A percentile compares a stretch with the other conserved stretches of the same genome.
Evolutionary conservation across 2,329 filamentous ascomycete species (phyloP).

Genomic region (Epichloe festucae): DNA sequence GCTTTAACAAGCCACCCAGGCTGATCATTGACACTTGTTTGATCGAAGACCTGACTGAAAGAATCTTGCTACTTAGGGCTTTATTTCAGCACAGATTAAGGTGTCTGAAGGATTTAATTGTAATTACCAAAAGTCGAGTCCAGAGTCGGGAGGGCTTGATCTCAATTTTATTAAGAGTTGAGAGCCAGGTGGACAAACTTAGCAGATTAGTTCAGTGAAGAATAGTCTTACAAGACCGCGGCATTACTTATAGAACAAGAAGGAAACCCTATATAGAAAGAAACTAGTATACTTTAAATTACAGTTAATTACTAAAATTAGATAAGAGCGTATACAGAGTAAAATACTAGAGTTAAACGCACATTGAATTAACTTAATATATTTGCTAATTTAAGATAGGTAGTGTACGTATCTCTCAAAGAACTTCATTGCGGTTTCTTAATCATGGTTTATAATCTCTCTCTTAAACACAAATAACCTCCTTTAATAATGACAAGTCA

Average conservation of each 20-base stretch:
- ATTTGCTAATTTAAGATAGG: too few relatives aligned
- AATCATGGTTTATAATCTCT: accelerated
- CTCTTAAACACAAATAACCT: background rate
- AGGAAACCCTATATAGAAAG: too few relatives aligned
- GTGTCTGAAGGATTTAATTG: background rate
- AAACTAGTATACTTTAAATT: too few relatives aligned
- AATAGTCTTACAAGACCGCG: background rate
- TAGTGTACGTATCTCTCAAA: too few relatives aligned
- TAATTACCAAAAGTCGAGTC: background rate
- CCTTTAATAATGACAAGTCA: background rate
- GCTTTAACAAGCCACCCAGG: background rate
- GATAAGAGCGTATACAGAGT: too few relatives aligned
- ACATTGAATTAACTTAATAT: accelerated
- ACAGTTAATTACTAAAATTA: too few relatives aligned
- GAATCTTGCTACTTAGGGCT: background rate
- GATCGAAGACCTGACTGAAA: background rate
- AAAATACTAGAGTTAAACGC: accelerated
- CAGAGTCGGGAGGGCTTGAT: background rate
- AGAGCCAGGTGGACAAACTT: background rate
- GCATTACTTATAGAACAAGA: background rate
- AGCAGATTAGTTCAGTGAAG: background rate
- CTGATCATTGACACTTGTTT: background rate
- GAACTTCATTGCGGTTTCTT: background rate
- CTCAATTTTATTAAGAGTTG: background rate
- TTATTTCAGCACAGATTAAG: background rate